Evolutionary conservation across 352 stramenopile genomes (phyloP), one percentile per base, ranked within the genome.

Genomic region (Thalassiosira oceanica): DNA sequence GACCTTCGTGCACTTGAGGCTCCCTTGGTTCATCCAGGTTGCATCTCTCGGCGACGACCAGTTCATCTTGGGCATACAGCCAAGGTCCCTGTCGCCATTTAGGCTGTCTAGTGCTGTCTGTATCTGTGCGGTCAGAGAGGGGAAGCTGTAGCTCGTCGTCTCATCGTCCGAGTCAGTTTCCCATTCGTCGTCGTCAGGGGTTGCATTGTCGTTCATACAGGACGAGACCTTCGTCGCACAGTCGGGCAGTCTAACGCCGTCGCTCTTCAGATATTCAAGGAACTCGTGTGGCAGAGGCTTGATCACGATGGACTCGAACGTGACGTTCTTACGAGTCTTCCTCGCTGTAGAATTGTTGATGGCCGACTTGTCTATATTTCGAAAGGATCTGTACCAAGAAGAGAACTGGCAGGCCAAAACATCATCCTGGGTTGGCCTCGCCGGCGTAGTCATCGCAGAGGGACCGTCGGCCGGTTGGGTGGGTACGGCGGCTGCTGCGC

Each of bases 31-130:
- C 89, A 97, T 96, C 94, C 94, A 98, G 37, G 86, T 85, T 23
- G 94, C 93, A 74, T 98, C 94, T 18, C 90, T 93, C 2, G 94
- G 94, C 27, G 88, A 85, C 33, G 90, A 97, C 94, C 94, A 98
- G 71, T 97, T 97, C 49, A 97, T 86, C 80, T 98, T 98, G 5
- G 83, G 82, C 31, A 92, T 77, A 43, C 96, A 94, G 0, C 44
- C 36, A 1, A 42, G 45, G 2, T 57, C 54, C 42, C 78, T 71
- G 21, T 83, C 70, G 20, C 91, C 89, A n/a, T 83, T 75, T 27
- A 97, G 84, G 11, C 67, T 44, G 18, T 66, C 26, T 16, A 97
- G 72, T 16, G 84, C 80, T 0, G 75, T 29, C 61, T 95, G 79
- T 20, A 97, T 86, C 56, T 93, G 42, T 3, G 61, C 16, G 41